These are phyloP conservation scores for Epichloe coenophiala DNA, from an alignment of 2,329 filamentous ascomycete genomes.

Conservation along the genomic window DNA sequence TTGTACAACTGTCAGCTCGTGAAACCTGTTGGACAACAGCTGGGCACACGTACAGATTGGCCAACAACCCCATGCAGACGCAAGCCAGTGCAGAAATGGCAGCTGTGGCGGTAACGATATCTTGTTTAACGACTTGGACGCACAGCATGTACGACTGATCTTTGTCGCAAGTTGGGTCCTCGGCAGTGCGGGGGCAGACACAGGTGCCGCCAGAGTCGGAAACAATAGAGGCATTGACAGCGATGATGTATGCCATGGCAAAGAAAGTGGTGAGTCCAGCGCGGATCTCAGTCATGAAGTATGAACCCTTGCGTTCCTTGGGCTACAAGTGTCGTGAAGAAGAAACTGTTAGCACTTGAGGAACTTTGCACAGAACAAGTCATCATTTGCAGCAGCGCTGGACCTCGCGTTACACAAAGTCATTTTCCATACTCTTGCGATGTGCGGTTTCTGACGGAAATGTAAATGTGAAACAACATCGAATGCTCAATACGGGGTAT, in stretches of 20 bases:
- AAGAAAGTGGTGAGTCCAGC: slow-evolving; percentile 74
- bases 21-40: neutral
- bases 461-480: neutral
- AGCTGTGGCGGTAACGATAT: slow-evolving; percentile 73
- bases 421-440: neutral
- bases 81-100: slow-evolving; percentile 66
- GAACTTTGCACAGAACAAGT: neutral
- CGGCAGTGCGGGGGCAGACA: slow-evolving; percentile 44
- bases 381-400: neutral
- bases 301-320: slow-evolving; percentile 57
- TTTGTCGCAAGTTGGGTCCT: slow-evolving; percentile 36
- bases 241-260: slow-evolving; percentile 42
- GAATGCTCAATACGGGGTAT: neutral
- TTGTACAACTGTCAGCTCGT: slow-evolving; percentile 2
- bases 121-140: slow-evolving; percentile 51
- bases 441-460: neutral
- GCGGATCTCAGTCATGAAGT: slow-evolving; percentile 73
- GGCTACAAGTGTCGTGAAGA: slow-evolving; percentile 28
- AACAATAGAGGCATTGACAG: slow-evolving; percentile 38
- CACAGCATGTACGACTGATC: slow-evolving; percentile 53
- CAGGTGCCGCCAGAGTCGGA: slow-evolving; percentile 63
- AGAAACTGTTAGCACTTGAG: neutral
- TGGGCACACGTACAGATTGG: slow-evolving; percentile 46
- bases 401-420: neutral
- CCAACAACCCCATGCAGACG: slow-evolving; percentile 74